Evolutionary conservation across 2,329 filamentous ascomycete genomes (phyloP).

Genomic region (Ascosphaera aggregata): DNA sequence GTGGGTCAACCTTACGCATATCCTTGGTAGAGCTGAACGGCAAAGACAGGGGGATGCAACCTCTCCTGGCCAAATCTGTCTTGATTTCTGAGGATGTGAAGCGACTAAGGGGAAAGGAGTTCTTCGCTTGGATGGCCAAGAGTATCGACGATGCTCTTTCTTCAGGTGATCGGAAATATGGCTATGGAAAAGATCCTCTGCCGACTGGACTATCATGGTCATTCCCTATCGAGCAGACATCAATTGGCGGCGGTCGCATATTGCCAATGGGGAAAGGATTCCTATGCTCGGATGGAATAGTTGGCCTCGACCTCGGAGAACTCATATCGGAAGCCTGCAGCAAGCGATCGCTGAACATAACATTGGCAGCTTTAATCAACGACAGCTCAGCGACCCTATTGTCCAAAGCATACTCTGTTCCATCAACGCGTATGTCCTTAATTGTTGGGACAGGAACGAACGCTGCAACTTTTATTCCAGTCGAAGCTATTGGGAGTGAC

Average conservation of each 20-base stretch:
- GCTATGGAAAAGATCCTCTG: conserved; percentile 18
- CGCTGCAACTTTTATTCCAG: conserved; percentile 37
- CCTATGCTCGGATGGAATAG: conserved; percentile 31
- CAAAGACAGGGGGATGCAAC: conserved; percentile 26
- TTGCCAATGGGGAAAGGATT: conserved; percentile 45
- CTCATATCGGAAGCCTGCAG: conserved; percentile 35
- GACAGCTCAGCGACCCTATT: conserved; percentile 38
- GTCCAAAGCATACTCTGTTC: conserved; percentile 36
- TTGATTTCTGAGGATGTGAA: conserved; percentile 33
- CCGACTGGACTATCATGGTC: conserved; percentile 42
- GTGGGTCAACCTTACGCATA: conserved; percentile 41
- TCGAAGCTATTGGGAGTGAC: conserved; percentile 25
- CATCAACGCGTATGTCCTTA: conserved; percentile 36
- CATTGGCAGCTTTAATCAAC: conserved; percentile 39
- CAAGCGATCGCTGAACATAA: conserved; percentile 29
- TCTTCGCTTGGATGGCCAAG: conserved; percentile 45
- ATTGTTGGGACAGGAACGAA: conserved; percentile 44
- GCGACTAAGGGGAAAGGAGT: conserved; percentile 28
- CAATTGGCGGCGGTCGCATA: conserved; percentile 30
- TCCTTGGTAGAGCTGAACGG: conserved; percentile 34
- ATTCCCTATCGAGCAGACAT: conserved; percentile 42
- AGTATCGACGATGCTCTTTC: conserved; percentile 31
- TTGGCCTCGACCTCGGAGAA: conserved; percentile 34
- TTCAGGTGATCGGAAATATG: conserved; percentile 18
- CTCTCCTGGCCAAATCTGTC: conserved; percentile 29